These are phyloP conservation scores for Fragaria vesca DNA, from an alignment of 306 rosid species.

Conservation along the genomic window DNA sequence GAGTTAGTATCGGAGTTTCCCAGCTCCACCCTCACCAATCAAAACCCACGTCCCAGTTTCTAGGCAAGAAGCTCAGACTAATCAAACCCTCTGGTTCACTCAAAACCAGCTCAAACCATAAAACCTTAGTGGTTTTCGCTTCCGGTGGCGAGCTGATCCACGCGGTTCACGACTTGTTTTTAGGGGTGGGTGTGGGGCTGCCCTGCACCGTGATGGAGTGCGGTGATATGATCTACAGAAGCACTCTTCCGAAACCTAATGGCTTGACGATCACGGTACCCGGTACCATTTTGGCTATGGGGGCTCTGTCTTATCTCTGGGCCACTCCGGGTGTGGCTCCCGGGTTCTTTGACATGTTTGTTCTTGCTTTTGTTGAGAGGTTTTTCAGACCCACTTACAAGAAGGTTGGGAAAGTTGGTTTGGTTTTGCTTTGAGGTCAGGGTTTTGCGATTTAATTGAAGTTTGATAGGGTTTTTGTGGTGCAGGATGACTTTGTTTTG, in stretches of 20 bases:
- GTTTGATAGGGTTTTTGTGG: slow-evolving; percentile 16
- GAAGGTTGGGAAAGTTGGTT: slow-evolving; percentile 45
- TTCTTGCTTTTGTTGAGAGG: slow-evolving; percentile 89
- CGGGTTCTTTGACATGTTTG: slow-evolving; percentile 95
- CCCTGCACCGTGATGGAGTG: slow-evolving; percentile 96
- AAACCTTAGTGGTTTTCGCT: slow-evolving; percentile 28
- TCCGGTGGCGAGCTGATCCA: slow-evolving; percentile 53
- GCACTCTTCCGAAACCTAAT: slow-evolving; percentile 77
- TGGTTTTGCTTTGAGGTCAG: neutral
- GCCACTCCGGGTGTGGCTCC: slow-evolving; percentile 98
- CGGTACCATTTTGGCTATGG: slow-evolving; percentile 68
- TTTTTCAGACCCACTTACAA: slow-evolving; percentile 66
- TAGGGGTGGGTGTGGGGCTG: slow-evolving; percentile 90
- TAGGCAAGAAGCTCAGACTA: slow-evolving; percentile 51
- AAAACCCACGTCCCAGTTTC: slow-evolving; percentile 53
- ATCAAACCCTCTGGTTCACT: slow-evolving; percentile 32
- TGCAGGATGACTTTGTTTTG: slow-evolving; percentile 83
- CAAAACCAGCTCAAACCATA: slow-evolving; percentile 36
- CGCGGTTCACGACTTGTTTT: slow-evolving; percentile 51
- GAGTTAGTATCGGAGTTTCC: slow-evolving; percentile 49
- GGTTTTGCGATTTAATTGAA: too few species aligned
- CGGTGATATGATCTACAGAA: slow-evolving; percentile 85
- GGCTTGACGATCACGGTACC: slow-evolving; percentile 70
- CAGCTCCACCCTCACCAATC: slow-evolving; percentile 48
- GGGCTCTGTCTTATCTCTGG: slow-evolving; percentile 88